Conservation (phyloP, 805 yeast genomes). For the Barnettozyma vustinii region DNA sequence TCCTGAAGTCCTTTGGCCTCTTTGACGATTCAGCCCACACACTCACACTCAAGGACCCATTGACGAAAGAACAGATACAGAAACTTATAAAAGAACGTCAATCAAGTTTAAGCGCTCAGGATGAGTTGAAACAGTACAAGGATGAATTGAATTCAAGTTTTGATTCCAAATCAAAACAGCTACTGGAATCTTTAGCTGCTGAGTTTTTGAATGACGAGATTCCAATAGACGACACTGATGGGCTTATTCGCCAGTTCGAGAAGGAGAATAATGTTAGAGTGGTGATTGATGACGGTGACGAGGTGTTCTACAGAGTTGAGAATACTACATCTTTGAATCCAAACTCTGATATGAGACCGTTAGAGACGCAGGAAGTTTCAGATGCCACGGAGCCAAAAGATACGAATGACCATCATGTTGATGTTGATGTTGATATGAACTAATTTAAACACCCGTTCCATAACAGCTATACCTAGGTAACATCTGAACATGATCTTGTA, state of each 20-base stretch:
- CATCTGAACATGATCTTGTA: too few species aligned
- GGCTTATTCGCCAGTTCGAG: slow-evolving; percentile 12
- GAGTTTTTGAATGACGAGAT: slow-evolving; percentile 18
- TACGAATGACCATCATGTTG: not conserved
- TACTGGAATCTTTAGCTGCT: slow-evolving; percentile 13
- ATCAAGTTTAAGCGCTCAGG: not conserved
- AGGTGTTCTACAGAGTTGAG: slow-evolving; percentile 2
- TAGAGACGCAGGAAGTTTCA: not conserved
- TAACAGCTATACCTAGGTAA: not conserved
- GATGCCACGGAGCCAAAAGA: not conserved
- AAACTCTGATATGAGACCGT: not conserved
- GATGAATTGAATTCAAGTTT: not conserved
- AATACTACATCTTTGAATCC: not conserved
- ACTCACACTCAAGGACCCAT: not conserved
- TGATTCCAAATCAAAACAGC: slow-evolving; percentile 8
- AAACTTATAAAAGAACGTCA: slow-evolving; percentile 8
- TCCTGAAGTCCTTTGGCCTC: slow-evolving; percentile 18
- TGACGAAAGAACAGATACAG: slow-evolving; percentile 11
- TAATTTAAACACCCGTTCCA: too few species aligned
- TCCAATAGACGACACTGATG: slow-evolving; percentile 14
- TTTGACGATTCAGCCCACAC: slow-evolving; percentile 14
- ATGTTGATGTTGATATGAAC: slow-evolving; percentile 1
- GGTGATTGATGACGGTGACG: slow-evolving; percentile 4
- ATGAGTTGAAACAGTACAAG: slow-evolving; percentile 12
- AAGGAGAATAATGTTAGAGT: slow-evolving; percentile 15